Evolutionary conservation across 495 filamentous ascomycete genomes (phyloP).

Genomic region (Aspergillus mulundensis): DNA sequence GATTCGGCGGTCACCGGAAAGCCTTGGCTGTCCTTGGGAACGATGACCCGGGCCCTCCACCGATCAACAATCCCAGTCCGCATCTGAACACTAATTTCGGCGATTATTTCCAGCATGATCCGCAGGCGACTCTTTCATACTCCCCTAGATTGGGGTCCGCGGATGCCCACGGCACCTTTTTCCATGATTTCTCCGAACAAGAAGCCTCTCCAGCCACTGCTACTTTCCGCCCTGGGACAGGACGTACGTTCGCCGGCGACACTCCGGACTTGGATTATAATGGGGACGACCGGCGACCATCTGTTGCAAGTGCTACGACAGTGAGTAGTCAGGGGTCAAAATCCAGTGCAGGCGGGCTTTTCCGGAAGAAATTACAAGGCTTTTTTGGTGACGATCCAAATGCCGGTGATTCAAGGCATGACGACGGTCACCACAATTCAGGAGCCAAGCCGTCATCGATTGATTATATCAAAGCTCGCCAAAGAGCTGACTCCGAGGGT

Average conservation of each 20-base stretch:
- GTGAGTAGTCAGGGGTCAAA: slow-evolving; percentile 89
- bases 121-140: slow-evolving; percentile 35
- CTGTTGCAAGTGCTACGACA: slow-evolving; percentile 81
- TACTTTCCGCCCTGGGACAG: slow-evolving; percentile 60
- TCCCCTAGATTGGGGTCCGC: slow-evolving; percentile 26
- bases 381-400: slow-evolving; percentile 85
- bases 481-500: slow-evolving; percentile 70
- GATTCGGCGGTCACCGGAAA: slow-evolving; percentile 38
- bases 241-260: slow-evolving; percentile 59
- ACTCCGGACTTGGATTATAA: slow-evolving; percentile 63
- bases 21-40: slow-evolving; percentile 32
- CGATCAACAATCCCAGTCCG: slow-evolving; percentile 23
- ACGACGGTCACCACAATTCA: slow-evolving; percentile 59
- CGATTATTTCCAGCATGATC: slow-evolving; percentile 30
- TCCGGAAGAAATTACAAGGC: slow-evolving; percentile 72
- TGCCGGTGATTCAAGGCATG: slow-evolving; percentile 60
- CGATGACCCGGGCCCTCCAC: slow-evolving; percentile 26
- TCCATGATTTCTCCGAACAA: slow-evolving; percentile 40
- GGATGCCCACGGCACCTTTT: slow-evolving; percentile 39
- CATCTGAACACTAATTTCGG: slow-evolving; percentile 23
- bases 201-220: slow-evolving; percentile 59
- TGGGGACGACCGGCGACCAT: slow-evolving; percentile 77
- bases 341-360: slow-evolving; percentile 63
- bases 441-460: slow-evolving; percentile 52
- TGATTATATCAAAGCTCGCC: slow-evolving; percentile 54